These are phyloP conservation scores for Phlebiopsis flavidoalba DNA, from an alignment of 768 basidiomycete species.

Conservation along the genomic window DNA sequence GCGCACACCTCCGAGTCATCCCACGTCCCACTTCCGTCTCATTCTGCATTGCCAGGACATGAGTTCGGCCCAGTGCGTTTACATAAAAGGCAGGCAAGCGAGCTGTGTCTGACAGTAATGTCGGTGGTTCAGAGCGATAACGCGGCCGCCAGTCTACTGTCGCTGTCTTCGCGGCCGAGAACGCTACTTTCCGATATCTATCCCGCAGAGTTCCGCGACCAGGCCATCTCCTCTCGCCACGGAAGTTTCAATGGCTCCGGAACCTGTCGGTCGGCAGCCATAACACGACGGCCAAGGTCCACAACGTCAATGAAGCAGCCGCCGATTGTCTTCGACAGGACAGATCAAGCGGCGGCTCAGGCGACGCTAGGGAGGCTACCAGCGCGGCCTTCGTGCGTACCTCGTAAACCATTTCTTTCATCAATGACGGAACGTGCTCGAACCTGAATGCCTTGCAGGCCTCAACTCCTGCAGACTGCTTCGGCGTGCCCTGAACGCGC, in stretches of 20 bases:
- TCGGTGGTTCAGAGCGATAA: slow-evolving; percentile 5
- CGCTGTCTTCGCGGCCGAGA: slow-evolving; percentile 61
- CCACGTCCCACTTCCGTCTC: neutral
- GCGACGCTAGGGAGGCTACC: slow-evolving; percentile 78
- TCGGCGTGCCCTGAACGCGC: slow-evolving; percentile 32
- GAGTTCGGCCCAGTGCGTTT: slow-evolving; percentile 6
- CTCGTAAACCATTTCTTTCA: neutral
- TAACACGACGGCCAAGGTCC: slow-evolving; percentile 23
- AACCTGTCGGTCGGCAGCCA: slow-evolving; percentile 22
- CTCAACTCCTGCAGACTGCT: slow-evolving; percentile 31
- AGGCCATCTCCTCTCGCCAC: slow-evolving; percentile 5
- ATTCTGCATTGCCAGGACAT: slow-evolving; percentile 11
- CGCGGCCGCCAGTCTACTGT: slow-evolving; percentile 48
- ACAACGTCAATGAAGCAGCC: slow-evolving; percentile 45
- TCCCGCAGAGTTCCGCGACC: slow-evolving; percentile 18
- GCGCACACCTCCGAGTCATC: slow-evolving; percentile 8
- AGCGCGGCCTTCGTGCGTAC: slow-evolving; percentile 66
- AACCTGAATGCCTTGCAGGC: slow-evolving; percentile 18
- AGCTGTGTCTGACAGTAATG: neutral
- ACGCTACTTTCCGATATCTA: slow-evolving; percentile 42
- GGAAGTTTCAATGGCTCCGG: slow-evolving; percentile 18
- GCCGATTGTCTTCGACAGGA: slow-evolving; percentile 66
- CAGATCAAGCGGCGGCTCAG: slow-evolving; percentile 66
- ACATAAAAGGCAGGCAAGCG: neutral
- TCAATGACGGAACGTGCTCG: slow-evolving; percentile 5